A percentile compares a stretch with the other conserved stretches of the same genome.
phyloP scores from a whole-genome alignment of 208 protist species.

The Eutreptiella sp. region DNA sequence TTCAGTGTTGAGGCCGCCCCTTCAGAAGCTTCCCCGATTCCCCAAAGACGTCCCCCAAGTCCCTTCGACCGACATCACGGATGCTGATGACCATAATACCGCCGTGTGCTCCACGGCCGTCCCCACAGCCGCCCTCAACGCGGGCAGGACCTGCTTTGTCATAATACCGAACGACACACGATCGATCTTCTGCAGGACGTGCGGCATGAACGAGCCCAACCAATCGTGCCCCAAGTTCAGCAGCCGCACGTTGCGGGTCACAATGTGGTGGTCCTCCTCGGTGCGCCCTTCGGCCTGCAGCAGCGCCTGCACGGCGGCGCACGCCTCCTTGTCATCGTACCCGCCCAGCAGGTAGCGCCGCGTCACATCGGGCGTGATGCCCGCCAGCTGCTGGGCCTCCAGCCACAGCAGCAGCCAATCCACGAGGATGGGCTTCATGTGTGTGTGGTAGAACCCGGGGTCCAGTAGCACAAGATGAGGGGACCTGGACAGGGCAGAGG shows the following conservation, averaged over 20 bases:
- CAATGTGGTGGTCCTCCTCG: conserved; percentile 7
- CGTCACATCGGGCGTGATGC: conserved; percentile 12
- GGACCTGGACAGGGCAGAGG: conserved; percentile 35
- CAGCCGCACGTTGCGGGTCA: conserved; percentile 29
- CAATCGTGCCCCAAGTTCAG: conserved; percentile 39
- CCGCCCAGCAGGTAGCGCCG: conserved; percentile 28
- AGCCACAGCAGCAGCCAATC: conserved; percentile 39
- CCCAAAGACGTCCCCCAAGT: too few relatives aligned
- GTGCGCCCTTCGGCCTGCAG: conserved; percentile 20
- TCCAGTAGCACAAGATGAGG: conserved; percentile 45
- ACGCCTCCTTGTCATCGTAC: neutral
- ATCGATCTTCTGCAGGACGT: conserved; percentile 40
- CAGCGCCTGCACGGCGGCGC: conserved; percentile 12
- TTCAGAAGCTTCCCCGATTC: too few relatives aligned
- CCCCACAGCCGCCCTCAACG: conserved; percentile 9
- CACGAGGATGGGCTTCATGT: conserved; percentile 34
- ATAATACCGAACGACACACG: conserved; percentile 44
- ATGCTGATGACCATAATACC: too few relatives aligned
- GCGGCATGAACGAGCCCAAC: conserved; percentile 31
- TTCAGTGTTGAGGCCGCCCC: too few relatives aligned
- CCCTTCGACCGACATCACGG: too few relatives aligned
- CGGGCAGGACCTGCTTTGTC: neutral
- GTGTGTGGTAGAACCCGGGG: conserved; percentile 31
- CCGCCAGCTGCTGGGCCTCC: conserved; percentile 5
- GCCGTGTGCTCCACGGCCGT: too few relatives aligned